Conservation (phyloP, 768 basidiomycete genomes). For the Trametes sanguinea region DNA sequence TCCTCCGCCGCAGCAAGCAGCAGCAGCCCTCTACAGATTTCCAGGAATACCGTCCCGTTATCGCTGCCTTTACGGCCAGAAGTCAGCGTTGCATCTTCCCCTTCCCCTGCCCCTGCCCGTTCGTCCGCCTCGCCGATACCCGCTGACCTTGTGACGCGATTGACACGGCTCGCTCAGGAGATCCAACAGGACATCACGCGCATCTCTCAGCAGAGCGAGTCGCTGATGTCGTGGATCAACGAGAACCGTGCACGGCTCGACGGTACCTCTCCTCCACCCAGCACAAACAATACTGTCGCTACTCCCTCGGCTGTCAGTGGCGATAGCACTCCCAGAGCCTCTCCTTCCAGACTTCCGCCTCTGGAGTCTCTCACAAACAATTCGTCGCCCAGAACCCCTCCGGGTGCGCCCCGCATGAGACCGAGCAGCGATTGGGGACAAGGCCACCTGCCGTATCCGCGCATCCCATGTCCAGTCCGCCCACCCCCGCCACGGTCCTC, state of each 20-base stretch:
- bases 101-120: background rate
- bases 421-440: background rate
- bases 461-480: background rate
- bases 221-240: slow-evolving; percentile 21
- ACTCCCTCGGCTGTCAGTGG: background rate
- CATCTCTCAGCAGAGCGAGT: slow-evolving; percentile 17
- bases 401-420: background rate
- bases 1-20: background rate
- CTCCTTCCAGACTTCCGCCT: background rate
- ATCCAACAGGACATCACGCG: slow-evolving; percentile 20
- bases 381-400: background rate
- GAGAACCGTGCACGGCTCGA: slow-evolving; percentile 14
- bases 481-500: background rate
- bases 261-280: background rate
- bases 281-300: background rate
- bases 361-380: too few relatives aligned
- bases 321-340: slow-evolving; percentile 1
- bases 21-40: background rate
- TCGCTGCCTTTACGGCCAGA: background rate
- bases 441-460: background rate
- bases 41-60: background rate
- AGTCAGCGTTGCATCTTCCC: background rate
- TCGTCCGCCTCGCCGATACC: slow-evolving; percentile 3
- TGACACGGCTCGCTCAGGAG: slow-evolving; percentile 16
- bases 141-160: slow-evolving; percentile 6